Percentiles rank a stretch among this genome's conserved stretches.
Evolutionary conservation across 495 filamentous ascomycete species (phyloP).

Genomic region (Trichocladium antarcticum): DNA sequence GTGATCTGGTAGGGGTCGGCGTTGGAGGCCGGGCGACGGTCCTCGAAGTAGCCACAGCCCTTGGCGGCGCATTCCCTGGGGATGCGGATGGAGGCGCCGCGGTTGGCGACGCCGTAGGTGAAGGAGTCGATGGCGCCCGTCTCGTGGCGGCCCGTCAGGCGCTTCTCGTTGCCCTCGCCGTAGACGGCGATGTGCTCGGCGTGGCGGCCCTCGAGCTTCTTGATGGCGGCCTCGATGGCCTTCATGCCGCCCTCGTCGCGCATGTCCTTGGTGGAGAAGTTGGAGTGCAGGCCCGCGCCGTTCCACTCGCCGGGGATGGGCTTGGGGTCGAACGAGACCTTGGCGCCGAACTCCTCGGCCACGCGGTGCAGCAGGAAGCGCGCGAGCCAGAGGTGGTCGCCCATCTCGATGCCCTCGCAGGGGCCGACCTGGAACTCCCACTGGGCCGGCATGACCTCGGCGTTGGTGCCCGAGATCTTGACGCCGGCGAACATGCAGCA

Average conservation of each 20-base stretch:
- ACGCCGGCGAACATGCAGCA: slow-evolving; percentile 86
- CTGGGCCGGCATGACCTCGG: slow-evolving; percentile 86
- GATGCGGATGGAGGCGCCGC: slow-evolving; percentile 82
- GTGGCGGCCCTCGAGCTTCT: slow-evolving; percentile 70
- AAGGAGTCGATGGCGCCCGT: slow-evolving; percentile 87
- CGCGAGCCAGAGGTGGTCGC: slow-evolving; percentile 95
- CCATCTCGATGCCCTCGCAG: slow-evolving; percentile 83
- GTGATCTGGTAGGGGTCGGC: slow-evolving; percentile 73
- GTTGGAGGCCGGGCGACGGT: slow-evolving; percentile 88
- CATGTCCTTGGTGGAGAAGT: slow-evolving; percentile 82
- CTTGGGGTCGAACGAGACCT: slow-evolving; percentile 95
- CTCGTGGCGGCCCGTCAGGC: slow-evolving; percentile 93
- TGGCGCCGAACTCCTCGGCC: slow-evolving; percentile 92
- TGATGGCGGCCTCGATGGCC: slow-evolving; percentile 60
- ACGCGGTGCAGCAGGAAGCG: slow-evolving; percentile 94
- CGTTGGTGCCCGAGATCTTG: slow-evolving; percentile 96
- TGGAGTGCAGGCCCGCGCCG: slow-evolving; percentile 92
- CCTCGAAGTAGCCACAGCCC: slow-evolving; percentile 97
- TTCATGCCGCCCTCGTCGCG: slow-evolving; percentile 91
- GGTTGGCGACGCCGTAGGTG: slow-evolving; percentile 91
- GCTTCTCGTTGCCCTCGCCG: slow-evolving; percentile 81
- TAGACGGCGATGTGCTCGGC: slow-evolving; percentile 95
- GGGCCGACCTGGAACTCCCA: slow-evolving; percentile 99
- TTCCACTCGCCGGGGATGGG: slow-evolving; percentile 99
- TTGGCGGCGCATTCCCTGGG: slow-evolving; percentile 82